Base-by-base conservation (phyloP, 257 asterid species). In the Capsicum pubescens region DNA sequence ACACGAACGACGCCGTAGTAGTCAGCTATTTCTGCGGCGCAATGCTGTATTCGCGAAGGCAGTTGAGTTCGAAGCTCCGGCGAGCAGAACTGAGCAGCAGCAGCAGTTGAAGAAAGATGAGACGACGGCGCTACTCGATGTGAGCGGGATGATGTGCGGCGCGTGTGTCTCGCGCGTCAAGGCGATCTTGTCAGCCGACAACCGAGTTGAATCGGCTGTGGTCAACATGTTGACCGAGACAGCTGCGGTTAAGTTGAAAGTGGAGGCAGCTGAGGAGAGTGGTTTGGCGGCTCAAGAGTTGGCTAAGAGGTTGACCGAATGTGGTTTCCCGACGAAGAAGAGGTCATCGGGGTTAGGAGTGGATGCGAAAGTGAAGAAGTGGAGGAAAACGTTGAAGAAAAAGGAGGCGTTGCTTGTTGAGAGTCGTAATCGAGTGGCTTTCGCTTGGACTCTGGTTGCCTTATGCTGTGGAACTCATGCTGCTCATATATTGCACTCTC, bases 71-170 rank as follows among this genome's bases (percentile, higher is more conserved):
- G 83, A 87, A 69, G 13, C 86, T n/a, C 42, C 85, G 48, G 80
- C 79, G 13, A 44, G 5, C n/a, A 16, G 32, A n/a, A 12, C 7
- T 72, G 66, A 80, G 44, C 68, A 82, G 83, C 87, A 80, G 80
- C 84, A 42, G 86, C 88, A 39, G 83, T 92, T 56, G 78, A 79
- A 87, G 36, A 89, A 76, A 76, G 87, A 84, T 5, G 93, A 88
- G 12, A 32, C 84, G 14, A 92, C 92, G 0, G 90, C 94, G 5
- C 85, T 95, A 6, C 93, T 95, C 9, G 98, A 95, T 26, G 98
- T 95, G 4, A 88, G 94, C 8, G 99, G 99, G 58, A 95, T 95
- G 98, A 95, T 95, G 99, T 95, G 99, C 87, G 99, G 99, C 86
- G 98, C 97, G 87, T 93, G 99, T 76, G 99, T 88, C 19, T 89